A percentile compares a stretch with the other conserved stretches of the same genome.
Conservation (phyloP, 208 protist species). For the Trypanosomatidae sp. region DNA sequence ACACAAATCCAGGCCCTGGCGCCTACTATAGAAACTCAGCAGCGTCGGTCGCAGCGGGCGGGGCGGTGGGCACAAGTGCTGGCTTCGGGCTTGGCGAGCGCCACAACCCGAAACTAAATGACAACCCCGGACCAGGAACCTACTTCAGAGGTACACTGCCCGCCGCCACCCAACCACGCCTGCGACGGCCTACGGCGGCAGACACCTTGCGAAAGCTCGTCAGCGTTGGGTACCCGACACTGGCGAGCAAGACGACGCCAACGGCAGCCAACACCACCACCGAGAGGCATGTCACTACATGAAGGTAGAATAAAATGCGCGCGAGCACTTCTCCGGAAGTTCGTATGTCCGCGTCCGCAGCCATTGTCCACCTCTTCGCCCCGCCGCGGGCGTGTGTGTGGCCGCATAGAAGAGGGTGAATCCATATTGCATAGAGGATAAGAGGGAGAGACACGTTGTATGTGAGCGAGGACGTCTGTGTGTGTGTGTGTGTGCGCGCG, state of each 20-base stretch:
- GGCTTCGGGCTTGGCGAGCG: constrained; percentile 16
- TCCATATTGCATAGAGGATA: neutral
- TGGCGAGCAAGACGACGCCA: neutral
- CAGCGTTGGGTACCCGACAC: constrained; percentile 30
- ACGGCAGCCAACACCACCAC: neutral
- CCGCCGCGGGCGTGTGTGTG: neutral
- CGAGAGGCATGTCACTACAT: neutral
- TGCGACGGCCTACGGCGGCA: constrained; percentile 18
- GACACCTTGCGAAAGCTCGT: constrained; percentile 33
- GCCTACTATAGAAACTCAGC: constrained; percentile 17
- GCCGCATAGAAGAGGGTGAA: neutral
- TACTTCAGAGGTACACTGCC: constrained; percentile 12
- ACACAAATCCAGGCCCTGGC: constrained; percentile 28
- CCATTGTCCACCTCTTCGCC: neutral
- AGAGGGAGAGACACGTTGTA: neutral
- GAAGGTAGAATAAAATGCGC: neutral
- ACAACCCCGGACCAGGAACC: constrained; percentile 23
- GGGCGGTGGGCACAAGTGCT: neutral
- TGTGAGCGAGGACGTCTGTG: neutral
- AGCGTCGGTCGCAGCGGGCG: neutral
- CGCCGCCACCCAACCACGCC: neutral
- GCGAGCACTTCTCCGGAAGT: neutral
- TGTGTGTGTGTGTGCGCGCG: neutral
- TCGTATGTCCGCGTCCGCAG: neutral
- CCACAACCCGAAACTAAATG: neutral